These are phyloP conservation scores for Sphaerulina vaccinii DNA, from an alignment of 2,329 filamentous ascomycete species.

Conservation along the genomic window DNA sequence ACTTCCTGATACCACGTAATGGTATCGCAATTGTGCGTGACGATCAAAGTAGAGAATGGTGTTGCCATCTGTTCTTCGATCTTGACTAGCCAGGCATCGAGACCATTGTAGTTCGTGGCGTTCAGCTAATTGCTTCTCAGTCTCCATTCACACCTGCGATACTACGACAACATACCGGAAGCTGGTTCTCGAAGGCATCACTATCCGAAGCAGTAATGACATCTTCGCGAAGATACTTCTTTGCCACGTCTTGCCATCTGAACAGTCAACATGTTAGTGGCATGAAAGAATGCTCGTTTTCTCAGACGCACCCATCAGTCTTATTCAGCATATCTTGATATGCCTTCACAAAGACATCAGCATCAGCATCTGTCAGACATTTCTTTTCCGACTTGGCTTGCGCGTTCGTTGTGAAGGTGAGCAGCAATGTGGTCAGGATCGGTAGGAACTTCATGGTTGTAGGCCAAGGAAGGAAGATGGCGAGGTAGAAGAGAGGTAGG, in stretches of 20 bases:
- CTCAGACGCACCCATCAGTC: conserved; percentile 1
- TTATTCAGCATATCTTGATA: conserved; percentile 10
- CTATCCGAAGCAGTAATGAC: conserved; percentile 8
- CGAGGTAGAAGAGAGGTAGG: no score
- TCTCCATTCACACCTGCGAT: not conserved
- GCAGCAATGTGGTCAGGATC: no score
- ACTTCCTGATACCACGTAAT: conserved; percentile 13
- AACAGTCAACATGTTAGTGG: no score
- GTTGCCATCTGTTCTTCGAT: not conserved
- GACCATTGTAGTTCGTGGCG: conserved; percentile 2
- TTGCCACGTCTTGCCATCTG: conserved; percentile 5
- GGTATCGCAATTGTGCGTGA: conserved; percentile 7
- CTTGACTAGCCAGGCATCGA: conserved; percentile 6
- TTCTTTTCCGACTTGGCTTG: no score
- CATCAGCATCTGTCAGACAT: conserved; percentile 4
- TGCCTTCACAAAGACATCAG: conserved; percentile 7
- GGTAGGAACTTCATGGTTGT: no score
- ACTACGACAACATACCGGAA: not conserved
- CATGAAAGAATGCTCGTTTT: not conserved
- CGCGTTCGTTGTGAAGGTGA: no score
- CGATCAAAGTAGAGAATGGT: conserved; percentile 1
- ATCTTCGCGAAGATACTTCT: conserved; percentile 1
- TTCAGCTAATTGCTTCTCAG: not conserved
- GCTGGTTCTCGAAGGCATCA: conserved; percentile 8
- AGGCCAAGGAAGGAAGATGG: no score